Evolutionary conservation across 2,329 filamentous ascomycete species (phyloP).

Genomic region (Calonectria montana): DNA sequence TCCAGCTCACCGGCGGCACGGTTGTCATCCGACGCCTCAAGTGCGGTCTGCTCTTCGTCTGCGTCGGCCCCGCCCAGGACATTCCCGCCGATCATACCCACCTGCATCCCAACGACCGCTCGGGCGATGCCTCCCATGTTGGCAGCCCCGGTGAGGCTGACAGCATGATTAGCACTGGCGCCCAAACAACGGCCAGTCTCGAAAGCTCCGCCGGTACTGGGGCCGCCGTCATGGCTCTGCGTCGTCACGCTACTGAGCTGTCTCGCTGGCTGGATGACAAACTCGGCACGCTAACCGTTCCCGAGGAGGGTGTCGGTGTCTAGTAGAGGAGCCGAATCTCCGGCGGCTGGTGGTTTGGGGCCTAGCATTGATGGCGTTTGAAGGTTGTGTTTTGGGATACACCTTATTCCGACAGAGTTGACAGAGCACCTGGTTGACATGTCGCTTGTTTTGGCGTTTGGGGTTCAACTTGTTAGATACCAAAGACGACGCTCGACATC

Average conservation of each 20-base stretch:
- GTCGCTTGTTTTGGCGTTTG: conserved; percentile 37
- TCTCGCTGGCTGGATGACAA: conserved; percentile 71
- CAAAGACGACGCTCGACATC: conserved; percentile 30
- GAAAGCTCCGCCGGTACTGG: conserved; percentile 54
- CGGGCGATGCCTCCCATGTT: conserved; percentile 50
- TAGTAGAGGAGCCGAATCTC: conserved; percentile 29
- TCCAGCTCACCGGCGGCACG: conserved; percentile 69
- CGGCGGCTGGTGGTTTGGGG: conserved; percentile 13
- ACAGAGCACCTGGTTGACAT: conserved; percentile 7
- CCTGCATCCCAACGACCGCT: conserved; percentile 32
- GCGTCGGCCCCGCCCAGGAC: conserved; percentile 60
- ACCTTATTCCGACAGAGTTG: conserved; percentile 15
- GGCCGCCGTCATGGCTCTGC: conserved; percentile 62
- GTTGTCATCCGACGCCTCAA: conserved; percentile 68
- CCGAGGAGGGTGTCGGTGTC: conserved; percentile 62
- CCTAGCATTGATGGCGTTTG: conserved; percentile 39
- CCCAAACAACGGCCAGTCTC: conserved; percentile 55
- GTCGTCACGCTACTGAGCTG: conserved; percentile 69
- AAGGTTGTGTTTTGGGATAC: conserved; percentile 28
- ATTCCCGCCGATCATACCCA: conserved; percentile 30
- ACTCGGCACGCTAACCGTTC: conserved; percentile 64
- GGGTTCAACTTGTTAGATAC: conserved; percentile 35
- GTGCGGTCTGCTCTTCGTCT: conserved; percentile 72
- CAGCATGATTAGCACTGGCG: conserved; percentile 59
- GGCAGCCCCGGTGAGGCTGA: conserved; percentile 56